Percentiles rank a stretch among this genome's conserved stretches.
Conservation (phyloP, 23 red algal genomes). For the Gracilaria gracilis region DNA sequence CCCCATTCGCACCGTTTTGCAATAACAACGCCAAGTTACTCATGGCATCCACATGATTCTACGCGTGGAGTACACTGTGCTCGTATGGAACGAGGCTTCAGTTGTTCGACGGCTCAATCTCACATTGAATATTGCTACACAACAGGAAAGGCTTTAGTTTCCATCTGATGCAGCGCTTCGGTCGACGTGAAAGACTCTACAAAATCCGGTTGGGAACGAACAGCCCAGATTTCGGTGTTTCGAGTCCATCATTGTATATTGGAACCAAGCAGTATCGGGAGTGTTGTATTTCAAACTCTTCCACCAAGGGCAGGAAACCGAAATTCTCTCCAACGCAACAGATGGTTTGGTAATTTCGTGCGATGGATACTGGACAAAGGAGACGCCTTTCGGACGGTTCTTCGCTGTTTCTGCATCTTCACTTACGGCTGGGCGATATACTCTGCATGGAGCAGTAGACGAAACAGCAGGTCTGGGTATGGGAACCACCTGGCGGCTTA, state of each 20-base stretch:
- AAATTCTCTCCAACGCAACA: background rate
- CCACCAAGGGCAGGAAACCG: background rate
- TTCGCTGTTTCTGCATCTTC: background rate
- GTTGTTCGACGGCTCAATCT: background rate
- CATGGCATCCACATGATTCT: too few relatives aligned
- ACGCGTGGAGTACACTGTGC: slow-evolving; percentile 5
- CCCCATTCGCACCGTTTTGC: too few relatives aligned
- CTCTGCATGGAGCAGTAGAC: slow-evolving; percentile 5
- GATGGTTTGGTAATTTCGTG: background rate
- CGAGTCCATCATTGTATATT: slow-evolving; percentile 3
- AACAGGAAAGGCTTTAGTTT: background rate
- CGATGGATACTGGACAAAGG: slow-evolving; percentile 16
- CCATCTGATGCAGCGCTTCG: slow-evolving; percentile 4
- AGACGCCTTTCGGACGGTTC: slow-evolving; percentile 2
- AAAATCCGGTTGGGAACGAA: background rate
- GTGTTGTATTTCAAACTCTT: slow-evolving; percentile 8
- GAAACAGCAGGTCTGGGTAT: background rate
- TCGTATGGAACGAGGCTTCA: background rate
- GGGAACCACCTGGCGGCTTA: slow-evolving; percentile 35
- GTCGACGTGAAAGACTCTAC: background rate
- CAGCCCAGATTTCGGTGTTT: background rate
- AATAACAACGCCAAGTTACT: too few relatives aligned
- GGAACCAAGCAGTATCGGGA: background rate
- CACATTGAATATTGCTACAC: background rate
- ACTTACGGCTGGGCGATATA: background rate